Base-by-base conservation (phyloP, 176 grass and related monocot genomes). In the Eremochloa ophiuroides region DNA sequence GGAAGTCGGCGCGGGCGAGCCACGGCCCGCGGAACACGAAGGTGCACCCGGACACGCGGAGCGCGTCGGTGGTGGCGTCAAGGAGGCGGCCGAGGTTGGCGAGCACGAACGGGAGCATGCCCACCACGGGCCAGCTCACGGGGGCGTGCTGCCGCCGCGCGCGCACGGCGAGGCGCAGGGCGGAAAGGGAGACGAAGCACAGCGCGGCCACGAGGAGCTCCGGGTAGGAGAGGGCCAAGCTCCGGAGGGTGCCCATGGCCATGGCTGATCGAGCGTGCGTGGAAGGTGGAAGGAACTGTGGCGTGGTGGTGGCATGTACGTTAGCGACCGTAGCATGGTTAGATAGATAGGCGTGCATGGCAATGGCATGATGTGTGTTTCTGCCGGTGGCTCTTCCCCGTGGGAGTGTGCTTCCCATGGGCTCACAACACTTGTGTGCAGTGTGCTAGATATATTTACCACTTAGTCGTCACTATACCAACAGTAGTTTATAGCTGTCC, bases 1-100 rank as follows among this genome's bases (percentile, higher is more conserved):
- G 68, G 56, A 81, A 68, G 85, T 91, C 78, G 13, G 69, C 43
- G 80, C 69, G 29, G 41, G 60, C 18, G 61, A 88, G 55, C 82
- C 82, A 84, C 2, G 83, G 92, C 18, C 86, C 92, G 0, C 77
- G 64, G 75, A 91, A 84, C 79, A 13, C 34, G 83, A 94, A 94
- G 20, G 69, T 84, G 88, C 69, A 78, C 7, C 83, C 75, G 15
- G 53, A 65, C 35, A n/a, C 59, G 20, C 75, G 66, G 83, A 91
- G 73, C 43, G 53, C 69, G 65, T 66, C 81, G 29, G 67, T 73
- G 69, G 39, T 46, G 37, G 40, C 85, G 62, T 92, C 87, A 14
- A 89, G 84, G 58, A 89, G 37, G 44, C 23, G 69, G n/a, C 61
- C 70, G 40, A 77, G 40, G 76, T 89, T 59, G 2, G 0, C 0